These are phyloP conservation scores for Trichocladium antarcticum DNA, from an alignment of 495 filamentous ascomycete genomes.

Conservation along the genomic window DNA sequence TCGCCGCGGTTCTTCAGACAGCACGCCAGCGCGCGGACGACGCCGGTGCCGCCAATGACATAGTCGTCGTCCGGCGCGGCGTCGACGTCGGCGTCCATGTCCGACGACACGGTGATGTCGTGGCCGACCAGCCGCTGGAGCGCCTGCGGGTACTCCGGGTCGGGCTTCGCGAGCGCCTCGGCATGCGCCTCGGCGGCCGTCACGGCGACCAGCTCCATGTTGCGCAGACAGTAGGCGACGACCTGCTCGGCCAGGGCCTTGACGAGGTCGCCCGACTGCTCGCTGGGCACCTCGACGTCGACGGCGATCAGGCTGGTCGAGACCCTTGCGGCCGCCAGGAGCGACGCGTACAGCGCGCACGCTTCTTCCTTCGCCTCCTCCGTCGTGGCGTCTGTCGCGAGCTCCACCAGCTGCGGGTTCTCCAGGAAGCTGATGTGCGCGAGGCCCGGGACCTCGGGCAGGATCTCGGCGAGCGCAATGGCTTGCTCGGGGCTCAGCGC, in stretches of 20 bases:
- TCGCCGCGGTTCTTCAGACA: conserved; percentile 67
- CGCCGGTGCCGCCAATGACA: conserved; percentile 88
- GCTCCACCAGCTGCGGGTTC: conserved; percentile 57
- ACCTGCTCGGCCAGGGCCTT: conserved; percentile 89
- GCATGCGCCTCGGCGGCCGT: conserved; percentile 14
- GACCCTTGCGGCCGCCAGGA: conserved; percentile 79
- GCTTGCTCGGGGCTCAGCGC: conserved; percentile 72
- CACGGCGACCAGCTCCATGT: conserved; percentile 50
- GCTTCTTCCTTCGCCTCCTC: conserved; percentile 80
- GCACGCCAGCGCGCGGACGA: conserved; percentile 86
- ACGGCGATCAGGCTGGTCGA: conserved; percentile 75
- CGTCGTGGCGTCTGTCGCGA: conserved; percentile 52
- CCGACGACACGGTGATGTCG: conserved; percentile 47
- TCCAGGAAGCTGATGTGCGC: conserved; percentile 83
- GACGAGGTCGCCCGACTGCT: conserved; percentile 73
- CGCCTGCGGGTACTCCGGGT: conserved; percentile 42
- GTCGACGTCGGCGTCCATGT: conserved; percentile 53
- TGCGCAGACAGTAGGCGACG: conserved; percentile 82
- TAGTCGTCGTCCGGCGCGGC: conserved; percentile 84
- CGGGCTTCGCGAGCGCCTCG: conserved; percentile 26
- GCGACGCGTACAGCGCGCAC: conserved; percentile 82
- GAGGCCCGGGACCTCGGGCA: conserved; percentile 72
- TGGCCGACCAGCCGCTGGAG: conserved; percentile 47
- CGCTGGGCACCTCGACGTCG: conserved; percentile 77
- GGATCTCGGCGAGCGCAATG: conserved; percentile 77